Base-by-base conservation (phyloP, 176 grass and related monocot genomes). In the Poa pratensis region DNA sequence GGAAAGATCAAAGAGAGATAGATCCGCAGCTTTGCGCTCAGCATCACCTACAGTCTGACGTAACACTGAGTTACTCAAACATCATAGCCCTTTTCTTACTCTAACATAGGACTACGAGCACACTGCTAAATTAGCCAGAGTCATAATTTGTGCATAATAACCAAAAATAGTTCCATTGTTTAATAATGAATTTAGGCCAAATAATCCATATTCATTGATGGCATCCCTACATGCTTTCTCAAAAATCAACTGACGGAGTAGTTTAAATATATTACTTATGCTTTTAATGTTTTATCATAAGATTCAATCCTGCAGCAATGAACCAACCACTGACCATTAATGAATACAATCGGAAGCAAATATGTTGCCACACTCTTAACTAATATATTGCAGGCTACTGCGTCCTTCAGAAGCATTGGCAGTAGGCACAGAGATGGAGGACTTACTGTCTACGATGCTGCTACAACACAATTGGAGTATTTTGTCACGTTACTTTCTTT, bases 401-500 rank as follows among this genome's bases (percentile, higher is more conserved):
- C 14, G 57, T 71, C 81, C 15, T 78, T 54, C 64, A 54, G 71
- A 35, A 65, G 54, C 49, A 67, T 62, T 69, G 49, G 3, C 42
- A 11, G 52, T 11, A 35, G 27, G 20, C 23, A 40, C 22, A 4
- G 32, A 61, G 3, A 15, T 50, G 17, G 59, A 87, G 40, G 65
- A 66, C 59, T 30, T 64, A 66, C 86, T 30, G 52, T 50, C 76
- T 85, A 59, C 18, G 22, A 62, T 64, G 73, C 64, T 19, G 1
- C 15, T 53, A 57, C 69, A 27, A 32, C 69, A 60, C 51, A 40
- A 12, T 78, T 84, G 20, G n/a, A 70, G 39, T 55, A 80, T 78
- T 84, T 70, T 17, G 5, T 61, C 9, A 17, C 7, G 74, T 73
- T 80, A 20, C 46, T 58, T 81, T 80, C 68, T 69, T 87, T 75